Conservation (phyloP, 345 rosid species). For the Syzygium jambos region DNA sequence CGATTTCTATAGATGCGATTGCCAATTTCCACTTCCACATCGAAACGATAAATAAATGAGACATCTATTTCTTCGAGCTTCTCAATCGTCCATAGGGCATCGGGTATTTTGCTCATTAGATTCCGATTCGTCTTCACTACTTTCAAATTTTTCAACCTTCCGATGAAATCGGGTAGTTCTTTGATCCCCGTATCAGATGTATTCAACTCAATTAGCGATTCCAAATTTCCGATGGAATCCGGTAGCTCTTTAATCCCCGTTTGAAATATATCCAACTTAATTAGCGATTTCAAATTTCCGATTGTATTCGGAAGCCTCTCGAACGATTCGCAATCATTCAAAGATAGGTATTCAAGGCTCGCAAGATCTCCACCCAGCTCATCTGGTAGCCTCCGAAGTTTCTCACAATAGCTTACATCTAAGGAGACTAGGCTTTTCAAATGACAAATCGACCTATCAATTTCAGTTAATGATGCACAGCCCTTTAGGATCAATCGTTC, state of each 20-base stretch:
- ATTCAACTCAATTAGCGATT: not conserved
- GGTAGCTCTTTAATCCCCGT: not conserved
- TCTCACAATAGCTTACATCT: accelerated
- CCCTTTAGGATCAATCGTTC: accelerated
- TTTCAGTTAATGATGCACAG: accelerated
- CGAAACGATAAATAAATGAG: accelerated
- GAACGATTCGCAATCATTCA: too few relatives aligned
- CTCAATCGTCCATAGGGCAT: not conserved
- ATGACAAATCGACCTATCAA: not conserved
- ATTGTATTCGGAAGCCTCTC: too few relatives aligned
- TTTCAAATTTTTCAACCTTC: not conserved
- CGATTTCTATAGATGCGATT: accelerated
- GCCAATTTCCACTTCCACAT: not conserved
- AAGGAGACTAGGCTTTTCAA: not conserved
- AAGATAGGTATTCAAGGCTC: too few relatives aligned
- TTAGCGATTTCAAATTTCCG: not conserved
- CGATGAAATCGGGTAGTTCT: not conserved
- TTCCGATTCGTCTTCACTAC: accelerated
- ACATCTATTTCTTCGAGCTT: not conserved
- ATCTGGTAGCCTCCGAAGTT: too few relatives aligned
- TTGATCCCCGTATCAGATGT: accelerated
- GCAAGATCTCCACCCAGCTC: too few relatives aligned
- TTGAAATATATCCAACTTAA: accelerated
- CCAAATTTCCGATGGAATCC: not conserved
- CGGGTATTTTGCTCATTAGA: accelerated